Conservation (phyloP, 163 green algal species). For the Chlamydomonas reinhardtii region DNA sequence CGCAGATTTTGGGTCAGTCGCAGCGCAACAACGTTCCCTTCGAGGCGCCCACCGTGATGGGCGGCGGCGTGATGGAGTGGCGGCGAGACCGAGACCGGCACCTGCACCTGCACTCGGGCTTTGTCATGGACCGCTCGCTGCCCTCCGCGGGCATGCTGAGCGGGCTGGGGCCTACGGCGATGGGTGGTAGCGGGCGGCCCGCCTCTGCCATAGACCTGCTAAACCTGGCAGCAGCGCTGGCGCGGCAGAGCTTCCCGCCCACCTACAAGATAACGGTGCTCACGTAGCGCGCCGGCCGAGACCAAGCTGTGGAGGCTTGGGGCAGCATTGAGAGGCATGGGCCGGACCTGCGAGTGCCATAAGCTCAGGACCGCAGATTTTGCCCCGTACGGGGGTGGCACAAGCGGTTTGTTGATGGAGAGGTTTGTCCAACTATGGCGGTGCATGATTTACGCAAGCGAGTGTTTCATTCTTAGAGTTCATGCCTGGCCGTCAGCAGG, state of each 20-base stretch:
- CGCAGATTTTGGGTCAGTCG: conserved; percentile 47
- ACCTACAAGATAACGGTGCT: conserved; percentile 50
- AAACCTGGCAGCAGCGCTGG: conserved; percentile 63
- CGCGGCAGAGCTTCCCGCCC: conserved; percentile 61
- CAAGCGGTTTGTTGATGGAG: too few relatives aligned
- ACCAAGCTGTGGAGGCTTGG: too few relatives aligned
- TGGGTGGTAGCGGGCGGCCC: conserved; percentile 6
- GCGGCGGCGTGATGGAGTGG: conserved; percentile 72
- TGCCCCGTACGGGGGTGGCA: too few relatives aligned
- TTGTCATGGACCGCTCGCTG: conserved; percentile 40
- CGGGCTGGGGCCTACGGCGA: background rate
- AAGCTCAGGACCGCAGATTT: too few relatives aligned
- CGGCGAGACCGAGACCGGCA: conserved; percentile 60
- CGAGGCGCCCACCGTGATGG: conserved; percentile 55
- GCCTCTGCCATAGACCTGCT: conserved; percentile 54
- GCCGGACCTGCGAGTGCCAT: too few relatives aligned
- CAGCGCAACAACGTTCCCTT: conserved; percentile 40
- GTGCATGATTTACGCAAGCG: too few relatives aligned
- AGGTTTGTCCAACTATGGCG: too few relatives aligned
- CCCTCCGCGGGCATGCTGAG: conserved; percentile 5
- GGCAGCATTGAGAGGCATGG: too few relatives aligned
- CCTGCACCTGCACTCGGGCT: conserved; percentile 58
- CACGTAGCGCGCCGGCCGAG: background rate
- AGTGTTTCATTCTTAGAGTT: too few relatives aligned
- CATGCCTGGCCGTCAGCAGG: too few relatives aligned